These are phyloP conservation scores for Daldinia concentrica DNA, from an alignment of 495 filamentous ascomycete species.

Conservation along the genomic window DNA sequence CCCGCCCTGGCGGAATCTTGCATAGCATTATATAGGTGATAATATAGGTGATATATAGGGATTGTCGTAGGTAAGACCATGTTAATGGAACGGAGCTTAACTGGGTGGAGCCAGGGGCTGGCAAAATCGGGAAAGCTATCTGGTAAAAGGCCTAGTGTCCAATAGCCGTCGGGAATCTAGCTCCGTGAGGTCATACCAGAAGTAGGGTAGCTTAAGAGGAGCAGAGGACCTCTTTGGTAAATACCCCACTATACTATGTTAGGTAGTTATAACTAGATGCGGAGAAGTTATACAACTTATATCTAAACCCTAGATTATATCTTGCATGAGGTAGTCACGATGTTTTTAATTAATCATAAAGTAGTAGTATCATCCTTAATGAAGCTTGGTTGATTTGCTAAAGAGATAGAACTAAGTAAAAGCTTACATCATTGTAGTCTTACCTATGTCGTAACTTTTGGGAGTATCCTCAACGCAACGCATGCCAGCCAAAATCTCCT, in stretches of 20 bases:
- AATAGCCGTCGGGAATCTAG: conserved; percentile 38
- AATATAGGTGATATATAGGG: conserved; percentile 22
- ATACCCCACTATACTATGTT: conserved; percentile 7
- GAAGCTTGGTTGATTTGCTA: conserved; percentile 18
- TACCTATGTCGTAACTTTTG: conserved; percentile 23
- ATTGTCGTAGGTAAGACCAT: conserved; percentile 26
- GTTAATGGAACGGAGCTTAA: conserved; percentile 35
- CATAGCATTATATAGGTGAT: conserved; percentile 18
- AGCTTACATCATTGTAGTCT: conserved; percentile 7
- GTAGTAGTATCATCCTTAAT: neutral
- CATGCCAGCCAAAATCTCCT: conserved; percentile 8
- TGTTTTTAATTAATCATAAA: neutral
- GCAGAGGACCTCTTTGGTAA: conserved; percentile 16
- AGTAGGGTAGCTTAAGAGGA: conserved; percentile 6
- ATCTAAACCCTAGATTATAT: conserved; percentile 4
- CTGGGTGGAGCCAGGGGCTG: conserved; percentile 33
- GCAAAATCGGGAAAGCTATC: conserved; percentile 41
- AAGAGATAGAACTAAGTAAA: conserved; percentile 2
- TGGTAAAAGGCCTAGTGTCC: conserved; percentile 41
- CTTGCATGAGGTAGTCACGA: conserved; percentile 4
- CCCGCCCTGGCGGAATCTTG: conserved; percentile 30
- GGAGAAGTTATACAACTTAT: conserved; percentile 17
- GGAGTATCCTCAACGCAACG: conserved; percentile 35
- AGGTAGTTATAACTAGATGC: conserved; percentile 9
- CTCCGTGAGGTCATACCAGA: conserved; percentile 40